Evolutionary conservation across 2,329 filamentous ascomycete species (phyloP).

Genomic region (Xylariaceae sp.): DNA sequence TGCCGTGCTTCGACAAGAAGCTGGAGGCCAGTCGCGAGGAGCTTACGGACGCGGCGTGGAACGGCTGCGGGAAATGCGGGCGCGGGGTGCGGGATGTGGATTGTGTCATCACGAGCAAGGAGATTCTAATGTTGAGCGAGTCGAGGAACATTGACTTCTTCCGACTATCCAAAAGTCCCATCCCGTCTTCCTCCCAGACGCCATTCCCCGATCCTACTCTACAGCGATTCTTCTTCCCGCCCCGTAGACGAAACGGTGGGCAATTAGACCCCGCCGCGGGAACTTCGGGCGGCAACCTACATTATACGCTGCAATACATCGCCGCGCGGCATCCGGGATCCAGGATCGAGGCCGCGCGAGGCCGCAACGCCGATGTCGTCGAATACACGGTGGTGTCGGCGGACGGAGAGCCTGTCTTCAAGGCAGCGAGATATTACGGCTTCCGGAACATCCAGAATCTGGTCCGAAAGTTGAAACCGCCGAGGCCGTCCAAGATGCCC

Average conservation of each 20-base stretch:
- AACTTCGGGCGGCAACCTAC: constrained; percentile 85
- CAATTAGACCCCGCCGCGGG: constrained; percentile 63
- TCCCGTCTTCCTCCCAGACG: constrained; percentile 48
- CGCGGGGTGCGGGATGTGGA: constrained; percentile 82
- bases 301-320: constrained; percentile 79
- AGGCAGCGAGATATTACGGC: constrained; percentile 89
- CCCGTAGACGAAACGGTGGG: constrained; percentile 39
- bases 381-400: constrained; percentile 74
- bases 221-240: constrained; percentile 74
- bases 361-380: constrained; percentile 87
- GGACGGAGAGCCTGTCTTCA: constrained; percentile 65
- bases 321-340: constrained; percentile 73
- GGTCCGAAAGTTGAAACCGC: constrained; percentile 86
- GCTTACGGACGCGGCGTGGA: constrained; percentile 81
- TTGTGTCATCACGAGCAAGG: constrained; percentile 96
- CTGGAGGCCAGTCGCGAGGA: constrained; percentile 93
- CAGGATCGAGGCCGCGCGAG: constrained; percentile 69
- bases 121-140: constrained; percentile 86
- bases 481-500: constrained; percentile 75
- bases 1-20: constrained; percentile 99
- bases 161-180: constrained; percentile 62
- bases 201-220: constrained; percentile 75
- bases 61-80: constrained; percentile 46
- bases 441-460: constrained; percentile 99
- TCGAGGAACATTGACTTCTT: constrained; percentile 80